Evolutionary conservation across 1,139 yeast genomes (phyloP).

Genomic region (Lizanozyma gosingica): DNA sequence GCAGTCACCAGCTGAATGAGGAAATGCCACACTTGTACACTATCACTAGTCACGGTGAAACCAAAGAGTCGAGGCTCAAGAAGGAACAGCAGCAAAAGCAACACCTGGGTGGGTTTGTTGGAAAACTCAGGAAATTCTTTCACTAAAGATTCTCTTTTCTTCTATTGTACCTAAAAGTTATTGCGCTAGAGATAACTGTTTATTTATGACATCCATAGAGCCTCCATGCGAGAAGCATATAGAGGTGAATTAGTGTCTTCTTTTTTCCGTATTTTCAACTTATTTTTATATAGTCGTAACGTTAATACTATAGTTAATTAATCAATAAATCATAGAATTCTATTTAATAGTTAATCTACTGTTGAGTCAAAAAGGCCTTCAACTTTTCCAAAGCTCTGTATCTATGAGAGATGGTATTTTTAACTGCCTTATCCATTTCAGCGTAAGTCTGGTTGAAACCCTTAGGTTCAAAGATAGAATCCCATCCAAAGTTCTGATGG

Average conservation of each 20-base stretch:
- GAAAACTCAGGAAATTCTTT: neutral
- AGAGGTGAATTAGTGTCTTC: too few species aligned
- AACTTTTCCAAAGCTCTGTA: conserved; percentile 72
- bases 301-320: neutral
- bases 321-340: neutral
- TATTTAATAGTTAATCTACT: conserved; percentile 1
- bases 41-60: conserved; percentile 10
- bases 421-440: conserved; percentile 72
- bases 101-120: neutral
- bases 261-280: neutral
- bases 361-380: conserved; percentile 39
- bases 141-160: neutral
- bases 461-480: conserved; percentile 75
- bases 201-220: too few species aligned
- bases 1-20: conserved; percentile 6
- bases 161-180: too few species aligned
- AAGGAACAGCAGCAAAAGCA: neutral
- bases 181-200: too few species aligned
- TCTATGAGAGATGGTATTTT: conserved; percentile 82
- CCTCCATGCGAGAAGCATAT: too few species aligned
- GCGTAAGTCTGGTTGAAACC: conserved; percentile 74
- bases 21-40: conserved; percentile 9
- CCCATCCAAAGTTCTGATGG: conserved; percentile 87
- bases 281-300: neutral
- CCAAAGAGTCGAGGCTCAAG: neutral